Evolutionary conservation across 2,329 filamentous ascomycete species (phyloP).

Genomic region (Ceratocystiopsis sp.): DNA sequence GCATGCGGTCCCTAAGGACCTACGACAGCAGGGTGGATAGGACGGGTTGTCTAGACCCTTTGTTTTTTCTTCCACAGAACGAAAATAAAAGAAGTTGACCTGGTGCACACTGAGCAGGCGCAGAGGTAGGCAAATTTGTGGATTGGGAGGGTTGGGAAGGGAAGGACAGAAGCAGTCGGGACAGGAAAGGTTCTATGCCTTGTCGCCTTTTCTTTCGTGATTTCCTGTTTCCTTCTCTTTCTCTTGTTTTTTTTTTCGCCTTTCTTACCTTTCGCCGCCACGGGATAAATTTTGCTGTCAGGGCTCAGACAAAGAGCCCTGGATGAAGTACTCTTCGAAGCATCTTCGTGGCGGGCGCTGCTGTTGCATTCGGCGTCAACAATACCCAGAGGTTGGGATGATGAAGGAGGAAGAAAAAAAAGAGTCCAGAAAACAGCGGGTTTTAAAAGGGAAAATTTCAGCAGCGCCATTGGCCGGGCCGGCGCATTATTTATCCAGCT

Average conservation of each 20-base stretch:
- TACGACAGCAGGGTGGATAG: constrained; percentile 47
- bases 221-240: neutral
- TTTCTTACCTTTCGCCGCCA: too few relatives aligned
- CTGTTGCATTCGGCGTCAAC: too few relatives aligned
- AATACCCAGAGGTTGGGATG: too few relatives aligned
- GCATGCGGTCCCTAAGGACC: constrained; percentile 23
- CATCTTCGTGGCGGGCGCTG: too few relatives aligned
- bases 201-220: neutral
- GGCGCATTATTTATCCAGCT: too few relatives aligned
- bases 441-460: too few relatives aligned
- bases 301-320: too few relatives aligned
- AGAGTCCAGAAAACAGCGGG: too few relatives aligned
- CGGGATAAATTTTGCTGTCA: too few relatives aligned
- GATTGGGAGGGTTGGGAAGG: neutral
- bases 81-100: constrained; percentile 43
- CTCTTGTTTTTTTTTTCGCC: constrained; percentile 5
- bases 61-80: constrained; percentile 43
- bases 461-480: too few relatives aligned
- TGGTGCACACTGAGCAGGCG: constrained; percentile 38
- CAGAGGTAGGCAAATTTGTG: constrained; percentile 42
- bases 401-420: too few relatives aligned
- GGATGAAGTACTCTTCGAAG: too few relatives aligned
- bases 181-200: neutral
- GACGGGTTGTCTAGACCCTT: constrained; percentile 51
- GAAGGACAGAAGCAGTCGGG: neutral